phyloP scores from a whole-genome alignment of 1,284 basidiomycete species.

The Trichosporon asahii region DNA sequence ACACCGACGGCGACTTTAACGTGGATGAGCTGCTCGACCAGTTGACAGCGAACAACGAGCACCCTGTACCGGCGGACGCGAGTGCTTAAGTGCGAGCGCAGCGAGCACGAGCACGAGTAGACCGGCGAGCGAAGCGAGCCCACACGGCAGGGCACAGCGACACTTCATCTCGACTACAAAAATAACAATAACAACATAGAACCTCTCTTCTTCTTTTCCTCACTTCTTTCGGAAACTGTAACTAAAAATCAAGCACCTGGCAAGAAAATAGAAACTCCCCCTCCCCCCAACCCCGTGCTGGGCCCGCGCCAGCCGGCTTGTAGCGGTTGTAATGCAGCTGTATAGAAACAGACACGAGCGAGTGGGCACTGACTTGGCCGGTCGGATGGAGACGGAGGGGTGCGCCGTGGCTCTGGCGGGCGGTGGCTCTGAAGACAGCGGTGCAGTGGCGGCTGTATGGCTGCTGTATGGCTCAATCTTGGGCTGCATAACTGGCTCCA shows the following conservation, averaged over 20 bases:
- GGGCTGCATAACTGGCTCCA: too few species aligned
- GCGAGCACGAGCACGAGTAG: not conserved
- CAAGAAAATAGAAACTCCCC: not conserved
- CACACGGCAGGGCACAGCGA: too few species aligned
- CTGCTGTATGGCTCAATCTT: too few species aligned
- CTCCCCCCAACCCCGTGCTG: too few species aligned
- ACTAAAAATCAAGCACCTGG: too few species aligned
- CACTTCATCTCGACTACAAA: too few species aligned
- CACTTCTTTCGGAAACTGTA: not conserved
- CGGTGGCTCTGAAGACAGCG: too few species aligned
- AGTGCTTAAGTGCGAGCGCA: not conserved
- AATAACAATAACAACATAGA: not conserved
- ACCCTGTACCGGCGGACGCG: not conserved
- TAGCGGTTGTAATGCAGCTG: not conserved
- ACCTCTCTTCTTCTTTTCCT: not conserved
- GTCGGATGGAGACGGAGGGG: not conserved
- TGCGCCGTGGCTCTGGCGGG: too few species aligned
- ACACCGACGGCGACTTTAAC: constrained; percentile 39
- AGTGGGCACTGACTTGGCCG: not conserved
- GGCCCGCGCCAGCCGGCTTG: not conserved
- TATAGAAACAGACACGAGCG: not conserved
- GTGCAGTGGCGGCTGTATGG: not conserved
- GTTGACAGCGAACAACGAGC: constrained; percentile 29
- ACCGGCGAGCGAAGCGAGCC: not conserved
- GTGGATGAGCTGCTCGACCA: constrained; percentile 46